Evolutionary conservation across 192 early-diverging fungal genomes (phyloP).

Genomic region (Coemansia sp.): DNA sequence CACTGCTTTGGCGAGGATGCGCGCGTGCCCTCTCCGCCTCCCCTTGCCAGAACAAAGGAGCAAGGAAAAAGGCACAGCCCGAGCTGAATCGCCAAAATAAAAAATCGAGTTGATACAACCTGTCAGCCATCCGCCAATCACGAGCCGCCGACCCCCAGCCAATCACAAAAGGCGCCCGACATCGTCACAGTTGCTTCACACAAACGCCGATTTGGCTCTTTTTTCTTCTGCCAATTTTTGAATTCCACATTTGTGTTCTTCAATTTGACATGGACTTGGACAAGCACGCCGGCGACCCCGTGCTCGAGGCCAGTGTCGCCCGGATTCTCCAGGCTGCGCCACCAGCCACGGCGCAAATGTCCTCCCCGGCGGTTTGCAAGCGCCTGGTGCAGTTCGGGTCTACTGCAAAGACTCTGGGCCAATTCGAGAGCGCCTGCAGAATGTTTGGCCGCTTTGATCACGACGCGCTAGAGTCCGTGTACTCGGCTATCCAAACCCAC

Average conservation of each 20-base stretch:
- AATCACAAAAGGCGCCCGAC: neutral
- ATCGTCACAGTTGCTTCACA: neutral
- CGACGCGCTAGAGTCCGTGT: conserved; percentile 19
- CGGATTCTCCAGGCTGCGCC: conserved; percentile 22
- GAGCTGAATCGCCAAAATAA: neutral
- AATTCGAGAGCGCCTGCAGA: conserved; percentile 42
- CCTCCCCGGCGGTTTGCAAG: conserved; percentile 28
- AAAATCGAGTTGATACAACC: conserved; percentile 16
- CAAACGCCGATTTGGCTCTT: neutral
- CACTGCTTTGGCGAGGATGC: neutral
- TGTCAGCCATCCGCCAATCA: conserved; percentile 10
- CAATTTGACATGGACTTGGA: conserved; percentile 30
- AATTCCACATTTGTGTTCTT: conserved; percentile 1
- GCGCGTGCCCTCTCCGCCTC: neutral
- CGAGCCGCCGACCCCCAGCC: neutral
- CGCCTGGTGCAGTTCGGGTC: conserved; percentile 39
- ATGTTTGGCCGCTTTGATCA: conserved; percentile 50
- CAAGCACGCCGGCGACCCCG: conserved; percentile 8
- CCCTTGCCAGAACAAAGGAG: neutral
- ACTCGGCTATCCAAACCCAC: conserved; percentile 17
- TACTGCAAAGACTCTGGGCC: conserved; percentile 9
- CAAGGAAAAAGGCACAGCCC: conserved; percentile 9
- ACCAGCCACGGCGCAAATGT: conserved; percentile 7
- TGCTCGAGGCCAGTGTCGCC: conserved; percentile 23
- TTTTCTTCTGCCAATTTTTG: neutral